These are phyloP conservation scores for Phlebiopsis flavidoalba DNA, from an alignment of 768 basidiomycete species.

Conservation along the genomic window DNA sequence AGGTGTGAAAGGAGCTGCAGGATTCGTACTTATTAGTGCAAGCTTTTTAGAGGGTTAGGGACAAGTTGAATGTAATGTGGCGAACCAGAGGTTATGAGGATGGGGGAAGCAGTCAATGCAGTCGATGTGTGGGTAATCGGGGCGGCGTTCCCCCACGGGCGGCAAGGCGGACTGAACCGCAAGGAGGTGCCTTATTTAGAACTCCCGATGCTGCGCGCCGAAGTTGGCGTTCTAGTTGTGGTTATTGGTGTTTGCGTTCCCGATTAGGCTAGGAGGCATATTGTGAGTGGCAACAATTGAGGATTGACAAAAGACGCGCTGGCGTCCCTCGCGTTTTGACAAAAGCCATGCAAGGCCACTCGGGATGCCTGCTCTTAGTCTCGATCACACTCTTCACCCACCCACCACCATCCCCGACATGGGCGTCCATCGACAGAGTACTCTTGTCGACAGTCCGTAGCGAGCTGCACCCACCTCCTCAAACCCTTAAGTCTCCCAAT, in stretches of 20 bases:
- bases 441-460: conserved; percentile 16
- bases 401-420: conserved; percentile 12
- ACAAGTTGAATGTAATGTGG: not conserved
- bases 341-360: conserved; percentile 25
- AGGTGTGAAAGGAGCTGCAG: not conserved
- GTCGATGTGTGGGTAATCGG: not conserved
- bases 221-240: not conserved
- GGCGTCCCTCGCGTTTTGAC: conserved; percentile 13
- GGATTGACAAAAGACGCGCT: conserved; percentile 5
- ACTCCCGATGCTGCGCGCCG: not conserved
- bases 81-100: not conserved
- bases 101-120: not conserved
- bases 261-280: conserved; percentile 13
- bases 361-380: conserved; percentile 6
- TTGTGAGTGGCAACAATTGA: conserved; percentile 6
- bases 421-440: conserved; percentile 17
- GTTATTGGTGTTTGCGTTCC: conserved; percentile 8
- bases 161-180: not conserved
- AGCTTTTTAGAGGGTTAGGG: not conserved
- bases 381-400: not conserved
- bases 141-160: not conserved
- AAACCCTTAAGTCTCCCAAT: conserved; percentile 8
- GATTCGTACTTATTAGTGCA: not conserved
- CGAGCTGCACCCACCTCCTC: conserved; percentile 9
- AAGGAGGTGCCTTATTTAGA: not conserved